Percentiles rank a stretch among this genome's conserved stretches.
Conservation (phyloP, 768 basidiomycete species). For the Phanerochaete carnosa region DNA sequence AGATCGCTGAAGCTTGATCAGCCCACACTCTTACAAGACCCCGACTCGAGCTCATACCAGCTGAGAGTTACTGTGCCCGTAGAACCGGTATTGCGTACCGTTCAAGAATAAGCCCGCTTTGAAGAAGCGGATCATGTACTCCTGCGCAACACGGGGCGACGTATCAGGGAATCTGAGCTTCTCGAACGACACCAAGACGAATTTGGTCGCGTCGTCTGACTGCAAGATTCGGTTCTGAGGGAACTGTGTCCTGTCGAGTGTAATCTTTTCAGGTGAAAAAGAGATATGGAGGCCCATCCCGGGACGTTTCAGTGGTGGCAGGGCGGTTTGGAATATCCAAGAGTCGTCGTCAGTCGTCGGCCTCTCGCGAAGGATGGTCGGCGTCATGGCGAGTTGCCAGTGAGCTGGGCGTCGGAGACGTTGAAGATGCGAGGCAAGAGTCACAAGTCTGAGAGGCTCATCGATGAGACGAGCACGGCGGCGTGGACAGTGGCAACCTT, state of each 20-base stretch:
- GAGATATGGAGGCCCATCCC: conserved; percentile 47
- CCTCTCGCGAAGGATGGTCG: conserved; percentile 35
- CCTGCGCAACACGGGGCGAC: conserved; percentile 42
- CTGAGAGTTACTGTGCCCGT: conserved; percentile 71
- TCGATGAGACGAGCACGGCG: not conserved
- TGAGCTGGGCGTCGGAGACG: not conserved
- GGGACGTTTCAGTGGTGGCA: conserved; percentile 2
- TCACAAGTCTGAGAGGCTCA: not conserved
- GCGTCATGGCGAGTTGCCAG: not conserved
- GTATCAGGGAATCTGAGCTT: conserved; percentile 53
- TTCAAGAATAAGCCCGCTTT: conserved; percentile 56
- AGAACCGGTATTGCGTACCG: conserved; percentile 60
- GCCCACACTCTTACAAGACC: not conserved
- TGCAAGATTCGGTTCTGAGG: conserved; percentile 59
- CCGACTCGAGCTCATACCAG: conserved; percentile 34
- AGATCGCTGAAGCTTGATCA: conserved; percentile 38
- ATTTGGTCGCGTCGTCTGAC: conserved; percentile 52
- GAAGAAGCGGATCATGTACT: conserved; percentile 56
- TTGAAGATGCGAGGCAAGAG: not conserved
- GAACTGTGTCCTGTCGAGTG: conserved; percentile 45
- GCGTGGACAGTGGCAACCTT: not conserved
- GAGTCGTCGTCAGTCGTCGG: conserved; percentile 46
- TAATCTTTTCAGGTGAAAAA: conserved; percentile 48
- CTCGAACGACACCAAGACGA: conserved; percentile 53
- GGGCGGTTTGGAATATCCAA: conserved; percentile 42